A percentile compares a stretch with the other conserved stretches of the same genome.
Evolutionary conservation across 1,284 basidiomycete species (phyloP).

Genomic region (Rugosomyces carneus): DNA sequence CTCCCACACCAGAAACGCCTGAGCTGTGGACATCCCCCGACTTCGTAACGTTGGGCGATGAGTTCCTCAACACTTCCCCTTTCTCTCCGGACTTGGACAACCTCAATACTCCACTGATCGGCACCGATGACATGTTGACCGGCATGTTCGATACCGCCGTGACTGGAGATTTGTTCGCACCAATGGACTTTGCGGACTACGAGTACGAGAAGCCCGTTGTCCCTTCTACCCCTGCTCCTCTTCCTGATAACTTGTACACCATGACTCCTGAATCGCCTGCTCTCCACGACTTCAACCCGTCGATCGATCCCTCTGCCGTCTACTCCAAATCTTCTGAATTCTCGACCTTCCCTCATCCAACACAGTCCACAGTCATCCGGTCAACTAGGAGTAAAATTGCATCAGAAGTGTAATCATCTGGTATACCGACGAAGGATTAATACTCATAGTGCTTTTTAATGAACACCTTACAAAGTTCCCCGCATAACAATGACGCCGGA

Average conservation of each 20-base stretch:
- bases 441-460: too few species aligned
- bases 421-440: too few species aligned
- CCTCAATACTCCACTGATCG: constrained; percentile 52
- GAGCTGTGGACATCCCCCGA: constrained; percentile 13
- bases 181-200: constrained; percentile 1
- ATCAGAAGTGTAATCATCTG: too few species aligned
- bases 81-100: constrained; percentile 31
- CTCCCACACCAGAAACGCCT: constrained; percentile 13
- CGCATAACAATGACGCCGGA: too few species aligned
- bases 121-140: constrained; percentile 27
- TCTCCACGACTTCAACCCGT: constrained; percentile 27
- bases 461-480: too few species aligned
- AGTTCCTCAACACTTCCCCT: background rate
- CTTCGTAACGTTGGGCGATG: constrained; percentile 10
- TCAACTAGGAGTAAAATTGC: too few species aligned
- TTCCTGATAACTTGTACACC: constrained; percentile 29
- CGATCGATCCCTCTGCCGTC: constrained; percentile 28
- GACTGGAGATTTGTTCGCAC: constrained; percentile 5
- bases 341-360: constrained; percentile 15
- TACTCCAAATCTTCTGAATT: constrained; percentile 26
- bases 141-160: constrained; percentile 20
- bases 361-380: constrained; percentile 17
- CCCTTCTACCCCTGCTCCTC: constrained; percentile 15
- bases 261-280: constrained; percentile 31
- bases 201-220: constrained; percentile 14